Base-by-base conservation (phyloP, 2,329 filamentous ascomycete genomes). In the Rutstroemia sydowiana region DNA sequence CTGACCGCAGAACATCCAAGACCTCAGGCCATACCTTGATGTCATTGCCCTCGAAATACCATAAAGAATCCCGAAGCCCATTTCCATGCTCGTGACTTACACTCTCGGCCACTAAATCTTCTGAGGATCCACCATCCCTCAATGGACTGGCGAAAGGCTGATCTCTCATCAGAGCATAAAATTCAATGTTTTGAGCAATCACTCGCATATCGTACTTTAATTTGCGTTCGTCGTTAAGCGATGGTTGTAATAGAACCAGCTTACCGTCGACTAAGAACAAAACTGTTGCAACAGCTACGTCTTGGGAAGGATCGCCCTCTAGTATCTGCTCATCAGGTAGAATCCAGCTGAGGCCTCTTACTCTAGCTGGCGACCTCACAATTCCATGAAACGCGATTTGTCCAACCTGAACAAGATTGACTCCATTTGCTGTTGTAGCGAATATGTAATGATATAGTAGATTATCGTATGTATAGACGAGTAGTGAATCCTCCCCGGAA, bases 171-270 rank as follows among this genome's bases (percentile, higher is more conserved):
- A 93, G 82, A 49, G 85, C 85, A 66, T 95, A 96, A 63, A 93
- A 97, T 67, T 98, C 93, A 37, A 97, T 90, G 62, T 95, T 95
- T 63, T 96, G 89, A 11, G 91, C 90, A 65, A 98, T 86, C 54
- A 97, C 86, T 9, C 91, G 86, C 93, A 98, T 98, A 65, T 97
- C 92, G 65, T 98, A 98, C 71, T 96, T 97, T 47, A 96, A 76
- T 60, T 90, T 86, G 5, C 88, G 87, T 40, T 86, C 81, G 45
- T 88, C 87, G 47, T 87, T 91, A 5, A 88, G 75, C 0, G 89
- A 91, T 1, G 93, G 92, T 58, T 95, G 89, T 45, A 98, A 76
- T 34, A 97, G 73, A 10, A 97, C 93, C 18, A 98, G 79, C 67
- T 98, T 98, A 28, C 92, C 93, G 65, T 98, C 93, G 2, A 98